phyloP scores from a whole-genome alignment of 2,329 filamentous ascomycete genomes.

The Aspergillus fumigatus region DNA sequence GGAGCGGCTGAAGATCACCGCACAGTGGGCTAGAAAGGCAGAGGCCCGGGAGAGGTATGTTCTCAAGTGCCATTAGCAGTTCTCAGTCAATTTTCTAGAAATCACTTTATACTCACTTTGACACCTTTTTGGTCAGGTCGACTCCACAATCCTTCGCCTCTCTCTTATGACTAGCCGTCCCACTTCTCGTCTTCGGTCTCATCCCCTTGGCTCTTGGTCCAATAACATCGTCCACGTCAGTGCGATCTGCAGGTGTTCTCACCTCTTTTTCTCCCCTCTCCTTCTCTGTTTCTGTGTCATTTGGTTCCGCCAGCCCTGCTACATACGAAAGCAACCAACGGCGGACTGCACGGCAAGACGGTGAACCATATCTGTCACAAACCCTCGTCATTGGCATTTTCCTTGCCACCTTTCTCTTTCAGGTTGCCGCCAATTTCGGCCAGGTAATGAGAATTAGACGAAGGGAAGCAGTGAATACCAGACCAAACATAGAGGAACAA shows the following conservation, averaged over 20 bases:
- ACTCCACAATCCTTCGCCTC: constrained; percentile 31
- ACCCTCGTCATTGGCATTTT: constrained; percentile 31
- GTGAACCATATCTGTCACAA: constrained; percentile 26
- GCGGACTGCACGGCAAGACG: constrained; percentile 2
- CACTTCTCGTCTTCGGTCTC: constrained; percentile 31
- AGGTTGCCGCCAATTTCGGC: constrained; percentile 25
- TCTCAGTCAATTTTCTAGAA: not conserved
- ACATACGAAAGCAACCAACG: constrained; percentile 3
- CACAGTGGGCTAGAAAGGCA: constrained; percentile 70
- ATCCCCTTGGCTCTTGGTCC: constrained; percentile 25
- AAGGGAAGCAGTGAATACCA: constrained; percentile 8
- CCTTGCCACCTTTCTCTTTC: constrained; percentile 26
- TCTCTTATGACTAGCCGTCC: constrained; percentile 43
- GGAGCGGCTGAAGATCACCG: constrained; percentile 77
- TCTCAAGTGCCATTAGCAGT: not conserved
- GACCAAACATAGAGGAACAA: not conserved
- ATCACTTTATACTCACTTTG: constrained; percentile 9
- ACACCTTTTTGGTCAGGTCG: constrained; percentile 20
- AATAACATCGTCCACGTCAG: constrained; percentile 15
- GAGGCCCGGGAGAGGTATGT: constrained; percentile 68
- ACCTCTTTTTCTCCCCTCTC: constrained; percentile 32
- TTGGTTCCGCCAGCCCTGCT: constrained; percentile 18
- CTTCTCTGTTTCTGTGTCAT: constrained; percentile 35
- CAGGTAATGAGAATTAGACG: constrained; percentile 24
- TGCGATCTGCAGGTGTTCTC: constrained; percentile 23